These are phyloP conservation scores for Phoma sp. DNA, from an alignment of 2,329 filamentous ascomycete genomes.

Conservation along the genomic window DNA sequence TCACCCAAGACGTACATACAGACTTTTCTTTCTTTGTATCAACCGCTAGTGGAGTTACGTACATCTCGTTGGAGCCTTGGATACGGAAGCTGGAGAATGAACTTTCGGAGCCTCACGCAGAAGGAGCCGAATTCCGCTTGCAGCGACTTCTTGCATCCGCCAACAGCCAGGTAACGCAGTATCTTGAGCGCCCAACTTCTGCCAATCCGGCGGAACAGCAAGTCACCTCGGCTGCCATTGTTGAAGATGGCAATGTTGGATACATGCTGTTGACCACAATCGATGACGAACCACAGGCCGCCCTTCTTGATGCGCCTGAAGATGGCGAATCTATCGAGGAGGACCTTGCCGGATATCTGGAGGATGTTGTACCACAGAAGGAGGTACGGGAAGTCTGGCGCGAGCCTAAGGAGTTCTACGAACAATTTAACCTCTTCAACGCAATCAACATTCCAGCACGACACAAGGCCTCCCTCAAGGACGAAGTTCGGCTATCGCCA, in stretches of 20 bases:
- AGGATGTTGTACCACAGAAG: conserved; percentile 20
- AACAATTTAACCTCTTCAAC: conserved; percentile 61
- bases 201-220: conserved; percentile 27
- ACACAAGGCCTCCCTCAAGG: conserved; percentile 66
- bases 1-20: conserved; percentile 62
- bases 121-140: conserved; percentile 63
- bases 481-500: conserved; percentile 72
- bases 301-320: conserved; percentile 58
- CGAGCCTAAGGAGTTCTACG: conserved; percentile 65
- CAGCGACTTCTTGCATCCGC: conserved; percentile 61
- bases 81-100: conserved; percentile 63
- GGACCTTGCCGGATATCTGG: conserved; percentile 35
- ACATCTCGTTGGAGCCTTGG: conserved; percentile 63
- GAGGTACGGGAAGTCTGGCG: conserved; percentile 72
- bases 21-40: conserved; percentile 66
- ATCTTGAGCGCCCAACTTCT: conserved; percentile 48
- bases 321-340: conserved; percentile 35
- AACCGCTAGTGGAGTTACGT: conserved; percentile 59
- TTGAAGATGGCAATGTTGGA: conserved; percentile 63
- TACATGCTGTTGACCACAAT: conserved; percentile 62
- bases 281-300: conserved; percentile 57
- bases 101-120: conserved; percentile 56
- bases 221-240: conserved; percentile 57
- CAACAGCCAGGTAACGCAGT: conserved; percentile 56
- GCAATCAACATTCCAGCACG: conserved; percentile 66